These are phyloP conservation scores for Hypoxylon sp. DNA, from an alignment of 2,329 filamentous ascomycete genomes.

Conservation along the genomic window DNA sequence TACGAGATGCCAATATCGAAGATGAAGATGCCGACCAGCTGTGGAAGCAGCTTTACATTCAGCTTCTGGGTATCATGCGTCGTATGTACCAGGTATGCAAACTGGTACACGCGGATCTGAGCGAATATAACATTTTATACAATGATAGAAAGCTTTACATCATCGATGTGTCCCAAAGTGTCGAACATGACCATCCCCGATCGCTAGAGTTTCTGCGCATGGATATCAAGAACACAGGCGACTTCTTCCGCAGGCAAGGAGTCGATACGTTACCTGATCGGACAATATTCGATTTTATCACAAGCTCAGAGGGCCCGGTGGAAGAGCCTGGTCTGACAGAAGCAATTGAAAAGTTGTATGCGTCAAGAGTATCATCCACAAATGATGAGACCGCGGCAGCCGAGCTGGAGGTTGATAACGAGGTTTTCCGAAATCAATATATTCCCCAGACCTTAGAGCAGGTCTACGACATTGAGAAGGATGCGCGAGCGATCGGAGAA, in stretches of 20 bases:
- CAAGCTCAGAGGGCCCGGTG: conserved; percentile 68
- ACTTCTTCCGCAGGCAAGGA: conserved; percentile 90
- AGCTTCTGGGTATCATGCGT: conserved; percentile 89
- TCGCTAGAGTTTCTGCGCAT: conserved; percentile 94
- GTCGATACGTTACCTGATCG: conserved; percentile 86
- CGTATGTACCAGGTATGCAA: conserved; percentile 92
- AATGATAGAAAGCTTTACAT: conserved; percentile 86
- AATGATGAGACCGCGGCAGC: conserved; percentile 65
- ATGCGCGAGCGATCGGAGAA: conserved; percentile 80
- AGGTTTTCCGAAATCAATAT: conserved; percentile 95
- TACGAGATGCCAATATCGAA: conserved; percentile 85
- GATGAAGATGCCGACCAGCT: conserved; percentile 76
- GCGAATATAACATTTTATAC: conserved; percentile 98
- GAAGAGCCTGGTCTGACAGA: conserved; percentile 72
- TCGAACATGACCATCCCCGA: conserved; percentile 95
- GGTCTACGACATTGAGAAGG: conserved; percentile 95
- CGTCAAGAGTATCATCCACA: conserved; percentile 63
- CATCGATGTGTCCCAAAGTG: conserved; percentile 97
- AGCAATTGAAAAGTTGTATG: conserved; percentile 76
- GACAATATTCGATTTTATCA: conserved; percentile 87
- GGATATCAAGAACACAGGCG: conserved; percentile 97
- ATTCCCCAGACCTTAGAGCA: conserved; percentile 96
- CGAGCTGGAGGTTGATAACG: conserved; percentile 82
- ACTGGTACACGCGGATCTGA: conserved; percentile 95
- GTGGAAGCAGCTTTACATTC: conserved; percentile 84